These are phyloP conservation scores for Clarireedia paspali DNA, from an alignment of 2,329 filamentous ascomycete genomes.

Conservation along the genomic window DNA sequence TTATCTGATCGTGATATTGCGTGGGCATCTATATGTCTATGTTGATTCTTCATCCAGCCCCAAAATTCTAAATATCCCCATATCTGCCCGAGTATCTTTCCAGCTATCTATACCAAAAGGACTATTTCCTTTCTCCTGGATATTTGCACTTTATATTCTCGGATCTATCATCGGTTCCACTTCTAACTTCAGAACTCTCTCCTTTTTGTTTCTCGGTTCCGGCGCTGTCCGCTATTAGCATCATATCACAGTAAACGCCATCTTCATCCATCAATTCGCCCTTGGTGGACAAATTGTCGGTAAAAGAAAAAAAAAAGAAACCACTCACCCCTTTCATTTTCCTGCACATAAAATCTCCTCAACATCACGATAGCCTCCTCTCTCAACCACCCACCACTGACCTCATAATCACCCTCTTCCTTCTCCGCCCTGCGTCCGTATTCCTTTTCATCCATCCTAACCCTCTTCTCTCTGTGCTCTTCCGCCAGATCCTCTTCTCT, in stretches of 20 bases:
- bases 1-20: too few species aligned
- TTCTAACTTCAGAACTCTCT: constrained; percentile 28
- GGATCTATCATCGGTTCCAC: constrained; percentile 23
- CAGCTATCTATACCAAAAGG: not conserved
- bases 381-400: constrained; percentile 78
- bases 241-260: not conserved
- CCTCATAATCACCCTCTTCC: constrained; percentile 71
- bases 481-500: constrained; percentile 40
- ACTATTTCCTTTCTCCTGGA: not conserved
- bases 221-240: constrained; percentile 22
- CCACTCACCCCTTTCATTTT: constrained; percentile 80
- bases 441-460: constrained; percentile 33
- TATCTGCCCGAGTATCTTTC: not conserved
- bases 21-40: not conserved
- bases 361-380: constrained; percentile 82
- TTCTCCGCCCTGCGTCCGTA: constrained; percentile 31
- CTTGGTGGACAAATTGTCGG: too few species aligned
- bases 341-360: constrained; percentile 92
- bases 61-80: not conserved
- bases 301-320: not conserved
- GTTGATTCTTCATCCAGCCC: too few species aligned
- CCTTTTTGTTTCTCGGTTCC: constrained; percentile 28
- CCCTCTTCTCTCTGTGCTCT: constrained; percentile 37
- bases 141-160: not conserved
- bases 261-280: too few species aligned